Percentiles rank a stretch among this genome's conserved stretches.
phyloP scores from a whole-genome alignment of 2,329 filamentous ascomycete species.

The Cladosporium sp. region DNA sequence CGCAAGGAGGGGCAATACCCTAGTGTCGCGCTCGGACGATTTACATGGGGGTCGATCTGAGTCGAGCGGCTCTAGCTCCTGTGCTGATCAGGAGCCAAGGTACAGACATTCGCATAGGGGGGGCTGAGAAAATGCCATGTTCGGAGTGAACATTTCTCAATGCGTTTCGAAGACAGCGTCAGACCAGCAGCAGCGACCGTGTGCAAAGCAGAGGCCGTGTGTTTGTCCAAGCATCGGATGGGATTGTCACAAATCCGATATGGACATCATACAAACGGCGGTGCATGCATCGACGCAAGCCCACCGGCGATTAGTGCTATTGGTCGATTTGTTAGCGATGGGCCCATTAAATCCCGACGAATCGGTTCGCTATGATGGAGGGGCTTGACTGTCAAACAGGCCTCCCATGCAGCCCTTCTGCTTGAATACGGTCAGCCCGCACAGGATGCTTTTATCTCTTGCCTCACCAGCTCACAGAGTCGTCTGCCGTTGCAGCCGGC shows the following conservation, averaged over 20 bases:
- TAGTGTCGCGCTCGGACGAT: conserved; percentile 18
- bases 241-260: not conserved
- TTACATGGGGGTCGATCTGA: conserved; percentile 19
- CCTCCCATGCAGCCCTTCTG: conserved; percentile 17
- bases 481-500: conserved; percentile 19
- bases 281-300: conserved; percentile 16
- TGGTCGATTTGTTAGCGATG: not conserved
- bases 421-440: not conserved
- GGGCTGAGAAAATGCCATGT: conserved; percentile 12
- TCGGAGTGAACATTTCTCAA: not conserved
- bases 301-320: conserved; percentile 14
- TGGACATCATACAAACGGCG: conserved; percentile 12
- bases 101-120: not conserved
- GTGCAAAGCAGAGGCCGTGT: conserved; percentile 2
- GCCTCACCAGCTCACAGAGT: not conserved
- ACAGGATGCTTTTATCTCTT: not conserved
- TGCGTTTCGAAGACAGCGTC: conserved; percentile 3
- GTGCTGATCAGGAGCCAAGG: conserved; percentile 17
- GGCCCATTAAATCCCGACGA: conserved; percentile 16
- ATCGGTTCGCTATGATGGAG: conserved; percentile 13
- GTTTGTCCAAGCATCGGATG: conserved; percentile 11
- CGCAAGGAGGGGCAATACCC: conserved; percentile 19
- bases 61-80: not conserved
- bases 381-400: conserved; percentile 18
- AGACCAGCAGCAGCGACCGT: conserved; percentile 9